A percentile compares a stretch with the other conserved stretches of the same genome.
phyloP scores from a whole-genome alignment of 768 basidiomycete genomes.

The Aureoboletus auriporus region DNA sequence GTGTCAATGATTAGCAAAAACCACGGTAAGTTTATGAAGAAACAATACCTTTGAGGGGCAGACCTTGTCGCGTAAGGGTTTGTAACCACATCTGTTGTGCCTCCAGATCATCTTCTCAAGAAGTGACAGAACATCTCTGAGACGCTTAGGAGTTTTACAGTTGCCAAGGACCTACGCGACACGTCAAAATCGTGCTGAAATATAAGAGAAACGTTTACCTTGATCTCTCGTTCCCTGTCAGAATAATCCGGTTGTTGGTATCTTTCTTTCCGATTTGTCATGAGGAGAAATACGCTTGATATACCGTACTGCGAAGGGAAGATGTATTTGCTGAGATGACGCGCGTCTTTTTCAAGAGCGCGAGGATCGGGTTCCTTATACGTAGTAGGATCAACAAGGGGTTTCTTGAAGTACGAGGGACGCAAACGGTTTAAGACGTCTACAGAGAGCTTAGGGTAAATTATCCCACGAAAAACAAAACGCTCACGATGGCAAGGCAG shows the following conservation, averaged over 20 bases:
- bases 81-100: conserved; percentile 69
- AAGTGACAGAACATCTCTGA: conserved; percentile 51
- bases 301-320: conserved; percentile 80
- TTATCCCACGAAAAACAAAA: background rate
- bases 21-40: background rate
- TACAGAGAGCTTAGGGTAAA: conserved; percentile 23
- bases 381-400: conserved; percentile 20
- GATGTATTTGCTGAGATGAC: conserved; percentile 75
- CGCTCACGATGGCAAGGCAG: conserved; percentile 63
- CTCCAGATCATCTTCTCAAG: conserved; percentile 62
- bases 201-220: conserved; percentile 37
- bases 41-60: conserved; percentile 72
- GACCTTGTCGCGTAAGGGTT: conserved; percentile 53
- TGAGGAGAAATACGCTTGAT: conserved; percentile 48
- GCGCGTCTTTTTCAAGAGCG: conserved; percentile 45
- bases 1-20: background rate
- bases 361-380: conserved; percentile 45
- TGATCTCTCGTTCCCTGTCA: conserved; percentile 67
- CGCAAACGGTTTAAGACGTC: conserved; percentile 64
- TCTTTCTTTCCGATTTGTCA: conserved; percentile 20
- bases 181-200: background rate
- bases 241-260: conserved; percentile 47
- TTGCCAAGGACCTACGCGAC: conserved; percentile 35
- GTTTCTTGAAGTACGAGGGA: conserved; percentile 38
- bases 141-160: conserved; percentile 69